Evolutionary conservation across 257 asterid genomes (phyloP).

Genomic region (Anisodus tanguticus): DNA sequence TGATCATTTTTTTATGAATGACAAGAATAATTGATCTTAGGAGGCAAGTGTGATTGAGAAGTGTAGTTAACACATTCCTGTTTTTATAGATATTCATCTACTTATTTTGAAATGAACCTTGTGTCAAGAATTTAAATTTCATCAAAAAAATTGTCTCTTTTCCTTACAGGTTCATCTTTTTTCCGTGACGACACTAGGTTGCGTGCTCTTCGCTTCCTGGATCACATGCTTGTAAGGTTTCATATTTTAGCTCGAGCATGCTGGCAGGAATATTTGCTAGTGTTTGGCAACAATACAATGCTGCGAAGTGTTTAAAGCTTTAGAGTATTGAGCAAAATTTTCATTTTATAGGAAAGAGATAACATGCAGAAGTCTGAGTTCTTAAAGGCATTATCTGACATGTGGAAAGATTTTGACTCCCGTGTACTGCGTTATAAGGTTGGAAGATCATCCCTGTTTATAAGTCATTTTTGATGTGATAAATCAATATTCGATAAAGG

Average conservation of each 20-base stretch:
- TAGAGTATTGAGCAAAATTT: slow-evolving; percentile 22
- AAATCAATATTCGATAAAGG: background rate
- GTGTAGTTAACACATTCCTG: slow-evolving; percentile 20
- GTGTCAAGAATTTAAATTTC: background rate
- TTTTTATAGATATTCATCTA: background rate
- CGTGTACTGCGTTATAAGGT: slow-evolving; percentile 99
- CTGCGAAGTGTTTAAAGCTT: slow-evolving; percentile 8
- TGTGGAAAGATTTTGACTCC: slow-evolving; percentile 99
- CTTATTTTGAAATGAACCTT: background rate
- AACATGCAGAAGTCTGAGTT: slow-evolving; percentile 98
- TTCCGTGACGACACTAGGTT: slow-evolving; percentile 93
- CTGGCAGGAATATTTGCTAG: slow-evolving; percentile 22
- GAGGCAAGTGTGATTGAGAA: slow-evolving; percentile 19
- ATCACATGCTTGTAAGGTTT: slow-evolving; percentile 81
- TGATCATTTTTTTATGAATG: background rate
- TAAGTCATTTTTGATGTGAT: slow-evolving; percentile 11
- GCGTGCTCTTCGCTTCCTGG: slow-evolving; percentile 99
- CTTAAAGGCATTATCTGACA: slow-evolving; percentile 92
- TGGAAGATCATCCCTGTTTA: slow-evolving; percentile 30
- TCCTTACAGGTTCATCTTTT: slow-evolving; percentile 85
- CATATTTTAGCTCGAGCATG: background rate
- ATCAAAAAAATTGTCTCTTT: background rate
- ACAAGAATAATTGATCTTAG: background rate
- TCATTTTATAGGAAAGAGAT: slow-evolving; percentile 89
- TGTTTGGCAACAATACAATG: slow-evolving; percentile 31